Conservation (phyloP, 371 early-diverging fungal genomes). For the Funneliformis caledonium region DNA sequence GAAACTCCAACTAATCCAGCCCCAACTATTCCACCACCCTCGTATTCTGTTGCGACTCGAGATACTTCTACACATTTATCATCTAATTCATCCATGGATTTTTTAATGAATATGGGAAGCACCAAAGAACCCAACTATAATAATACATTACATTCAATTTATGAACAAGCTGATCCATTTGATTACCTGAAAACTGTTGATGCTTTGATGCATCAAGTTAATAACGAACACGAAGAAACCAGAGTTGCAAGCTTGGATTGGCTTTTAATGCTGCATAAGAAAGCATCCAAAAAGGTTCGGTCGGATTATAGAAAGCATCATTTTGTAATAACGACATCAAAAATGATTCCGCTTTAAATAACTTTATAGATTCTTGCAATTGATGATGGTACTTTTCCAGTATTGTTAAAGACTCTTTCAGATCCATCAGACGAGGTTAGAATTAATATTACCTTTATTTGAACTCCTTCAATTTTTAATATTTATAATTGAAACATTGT, state of each 20-base stretch:
- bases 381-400: constrained; percentile 81
- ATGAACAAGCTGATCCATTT: constrained; percentile 59
- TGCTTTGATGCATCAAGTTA: constrained; percentile 74
- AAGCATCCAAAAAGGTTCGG: constrained; percentile 73
- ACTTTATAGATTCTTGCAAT: constrained; percentile 62
- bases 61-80: background rate
- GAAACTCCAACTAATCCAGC: constrained; percentile 52
- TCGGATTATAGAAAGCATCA: background rate
- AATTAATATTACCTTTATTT: background rate
- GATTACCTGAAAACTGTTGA: constrained; percentile 80
- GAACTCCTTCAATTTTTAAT: background rate
- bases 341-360: background rate
- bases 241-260: constrained; percentile 88
- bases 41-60: constrained; percentile 4
- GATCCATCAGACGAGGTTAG: constrained; percentile 86
- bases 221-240: constrained; percentile 86
- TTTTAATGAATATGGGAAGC: background rate
- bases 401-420: constrained; percentile 81
- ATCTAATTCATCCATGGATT: background rate
- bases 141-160: background rate
- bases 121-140: background rate
- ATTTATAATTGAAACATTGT: background rate
- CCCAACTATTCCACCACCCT: constrained; percentile 3
- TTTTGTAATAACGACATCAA: background rate
- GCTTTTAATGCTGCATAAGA: constrained; percentile 90